Evolutionary conservation across 805 yeast genomes (phyloP), one percentile per base, ranked within the genome.

Genomic region (Candida germanica): DNA sequence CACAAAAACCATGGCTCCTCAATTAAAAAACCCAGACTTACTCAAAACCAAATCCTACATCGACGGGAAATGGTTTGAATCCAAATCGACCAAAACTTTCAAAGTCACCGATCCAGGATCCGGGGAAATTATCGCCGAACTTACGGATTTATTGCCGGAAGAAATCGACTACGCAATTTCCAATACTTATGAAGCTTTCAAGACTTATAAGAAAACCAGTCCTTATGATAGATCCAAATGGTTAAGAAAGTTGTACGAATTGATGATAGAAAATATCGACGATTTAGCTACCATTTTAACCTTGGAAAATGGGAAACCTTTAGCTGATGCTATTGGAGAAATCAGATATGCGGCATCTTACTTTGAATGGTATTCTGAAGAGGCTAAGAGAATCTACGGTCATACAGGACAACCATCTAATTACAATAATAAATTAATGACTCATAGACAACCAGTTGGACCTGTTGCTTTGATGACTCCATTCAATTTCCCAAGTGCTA

Each of bases 401-500:
- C 62, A 69, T 39, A 73, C 80, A 2, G 76, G 77, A 39, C 81
- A 75, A 47, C 79, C 83, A 7, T 41, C 69, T 15, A 72, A 70
- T 48, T 62, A 69, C 31, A 57, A 68, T 34, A 76, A 73, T 48
- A 69, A 79, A 53, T 72, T 73, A 15, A 61, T 71, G 42, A 75
- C 83, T 14, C 48, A 66, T 33, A 75, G 71, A 47, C 79, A 78
- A 50, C 82, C 83, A 4, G 69, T 79, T 34, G 86, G 86, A 33
- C 79, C 77, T 5, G 77, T 79, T 31, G 83, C 80, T 21, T 66
- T 77, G 42, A 72, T 79, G 45, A 73, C 80, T 38, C 85, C 85
- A 20, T 79, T 81, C 75, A 79, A 79, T 55, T 79, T 79, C 62
- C 86, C 86, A 20, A 61, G 69, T 40, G 83, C 83, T 11, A 79